Percentiles rank a stretch among this genome's conserved stretches.
phyloP scores from a whole-genome alignment of 2,329 filamentous ascomycete species.

The Exophiala alcalophila region DNA sequence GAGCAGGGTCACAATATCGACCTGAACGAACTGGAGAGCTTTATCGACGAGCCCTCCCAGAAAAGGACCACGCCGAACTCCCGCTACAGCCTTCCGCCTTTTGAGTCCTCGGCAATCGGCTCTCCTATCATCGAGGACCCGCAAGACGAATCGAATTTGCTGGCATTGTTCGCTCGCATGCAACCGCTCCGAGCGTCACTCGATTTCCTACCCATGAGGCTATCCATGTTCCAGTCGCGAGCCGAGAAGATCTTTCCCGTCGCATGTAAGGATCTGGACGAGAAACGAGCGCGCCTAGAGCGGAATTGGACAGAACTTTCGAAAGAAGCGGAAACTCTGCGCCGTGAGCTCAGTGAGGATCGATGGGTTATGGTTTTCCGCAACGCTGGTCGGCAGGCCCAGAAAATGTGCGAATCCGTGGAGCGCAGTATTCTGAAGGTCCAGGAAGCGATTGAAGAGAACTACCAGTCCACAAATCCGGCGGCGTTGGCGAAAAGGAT shows the following conservation, averaged over 20 bases:
- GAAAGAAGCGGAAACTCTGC: conserved; percentile 81
- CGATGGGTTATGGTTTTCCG: conserved; percentile 95
- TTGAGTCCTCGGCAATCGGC: conserved; percentile 46
- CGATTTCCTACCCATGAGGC: conserved; percentile 91
- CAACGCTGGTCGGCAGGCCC: conserved; percentile 83
- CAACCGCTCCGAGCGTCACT: conserved; percentile 88
- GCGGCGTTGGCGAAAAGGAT: conserved; percentile 73
- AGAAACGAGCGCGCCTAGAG: conserved; percentile 70
- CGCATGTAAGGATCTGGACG: conserved; percentile 83
- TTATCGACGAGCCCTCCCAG: conserved; percentile 75
- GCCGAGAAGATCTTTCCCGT: conserved; percentile 80
- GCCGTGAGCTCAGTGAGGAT: conserved; percentile 90
- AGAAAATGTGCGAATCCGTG: conserved; percentile 96
- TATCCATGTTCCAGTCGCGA: conserved; percentile 79
- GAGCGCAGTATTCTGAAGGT: conserved; percentile 82
- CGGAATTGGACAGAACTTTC: conserved; percentile 85
- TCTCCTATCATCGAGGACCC: conserved; percentile 46
- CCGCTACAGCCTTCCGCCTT: conserved; percentile 65
- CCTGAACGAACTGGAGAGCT: conserved; percentile 85
- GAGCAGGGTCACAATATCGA: conserved; percentile 62
- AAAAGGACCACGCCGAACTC: conserved; percentile 51
- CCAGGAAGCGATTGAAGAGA: conserved; percentile 72
- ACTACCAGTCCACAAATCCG: conserved; percentile 69
- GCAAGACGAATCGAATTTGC: conserved; percentile 81
- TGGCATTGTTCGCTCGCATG: conserved; percentile 91